phyloP scores from a whole-genome alignment of 2,329 filamentous ascomycete species.

The Ascocoryne sarcoides region DNA sequence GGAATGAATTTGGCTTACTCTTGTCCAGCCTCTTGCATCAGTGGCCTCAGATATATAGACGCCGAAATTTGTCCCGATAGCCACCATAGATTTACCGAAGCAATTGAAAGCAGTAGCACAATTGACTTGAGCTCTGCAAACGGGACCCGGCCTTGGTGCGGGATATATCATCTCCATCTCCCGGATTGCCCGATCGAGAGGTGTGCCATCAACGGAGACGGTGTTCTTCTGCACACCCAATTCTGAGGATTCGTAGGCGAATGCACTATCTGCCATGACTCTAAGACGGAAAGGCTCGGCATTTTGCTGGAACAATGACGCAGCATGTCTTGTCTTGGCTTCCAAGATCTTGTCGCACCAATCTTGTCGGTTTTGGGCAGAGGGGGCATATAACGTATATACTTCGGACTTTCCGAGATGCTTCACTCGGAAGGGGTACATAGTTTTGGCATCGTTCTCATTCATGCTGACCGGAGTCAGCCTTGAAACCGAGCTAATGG shows the following conservation, averaged over 20 bases:
- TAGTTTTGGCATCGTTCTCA: conserved; percentile 36
- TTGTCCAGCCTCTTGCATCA: conserved; percentile 84
- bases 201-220: conserved; percentile 81
- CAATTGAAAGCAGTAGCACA: conserved; percentile 86
- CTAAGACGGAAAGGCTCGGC: conserved; percentile 90
- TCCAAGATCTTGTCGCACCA: conserved; percentile 94
- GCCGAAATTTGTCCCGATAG: conserved; percentile 90
- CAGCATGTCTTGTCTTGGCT: conserved; percentile 88
- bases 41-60: conserved; percentile 83
- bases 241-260: conserved; percentile 64
- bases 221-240: conserved; percentile 50
- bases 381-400: conserved; percentile 82
- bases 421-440: conserved; percentile 94
- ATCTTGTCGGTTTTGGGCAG: conserved; percentile 64
- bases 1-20: conserved; percentile 47
- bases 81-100: conserved; percentile 77
- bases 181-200: conserved; percentile 79
- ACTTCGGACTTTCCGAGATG: conserved; percentile 82
- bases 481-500: conserved; percentile 36
- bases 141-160: conserved; percentile 60
- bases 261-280: conserved; percentile 87
- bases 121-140: conserved; percentile 82
- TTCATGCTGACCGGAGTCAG: conserved; percentile 39
- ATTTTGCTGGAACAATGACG: conserved; percentile 81
- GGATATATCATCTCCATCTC: conserved; percentile 75